Evolutionary conservation across 108 stramenopile genomes (phyloP), one percentile per base, ranked within the genome.

Genomic region (Cyclostephanos invisitatus): DNA sequence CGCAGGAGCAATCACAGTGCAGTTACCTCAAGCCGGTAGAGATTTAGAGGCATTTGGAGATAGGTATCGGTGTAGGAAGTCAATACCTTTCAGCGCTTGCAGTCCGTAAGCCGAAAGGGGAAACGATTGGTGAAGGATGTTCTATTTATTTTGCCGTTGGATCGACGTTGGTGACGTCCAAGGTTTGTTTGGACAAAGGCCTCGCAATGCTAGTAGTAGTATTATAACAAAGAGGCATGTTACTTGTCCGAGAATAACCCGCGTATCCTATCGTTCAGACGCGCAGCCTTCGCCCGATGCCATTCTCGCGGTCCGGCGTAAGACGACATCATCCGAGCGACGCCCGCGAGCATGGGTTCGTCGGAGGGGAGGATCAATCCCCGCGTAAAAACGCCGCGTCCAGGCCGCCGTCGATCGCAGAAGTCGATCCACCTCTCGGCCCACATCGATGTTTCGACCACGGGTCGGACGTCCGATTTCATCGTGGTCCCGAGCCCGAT

Each of bases 391-490:
- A 85, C 28, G 17, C 36, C 18, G 8, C 62, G 22, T 72, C 27
- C 47, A 15, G 8, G 51, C 11, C 36, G 5, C 35, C 62, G 46
- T 60, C 21, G 8, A 17, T 47, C 64, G 47, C 73, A 74, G 59
- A 77, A 77, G 6, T 44, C 35, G 20, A 77, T 64, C 76, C 76
- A 77, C 12, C 32, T 59, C 47, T 70, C 59, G 3, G 64, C 35
- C 36, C 38, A 70, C 0, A 7, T 8, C 38, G 27, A 58, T 14
- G 62, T 50, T 28, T 70, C 46, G 17, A 37, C 40, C 50, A 59
- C 64, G 8, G 64, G 72, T 29, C 42, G 62, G 27, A 63, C 35
- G 21, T 24, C 50, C 18, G 22, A 17, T 24, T 54, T 22, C 0
- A 10, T 37, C 7, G 51, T 40, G 17, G 50, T 20, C 28, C 17